Base-by-base conservation (phyloP, 345 rosid genomes). In the Salix viminalis region DNA sequence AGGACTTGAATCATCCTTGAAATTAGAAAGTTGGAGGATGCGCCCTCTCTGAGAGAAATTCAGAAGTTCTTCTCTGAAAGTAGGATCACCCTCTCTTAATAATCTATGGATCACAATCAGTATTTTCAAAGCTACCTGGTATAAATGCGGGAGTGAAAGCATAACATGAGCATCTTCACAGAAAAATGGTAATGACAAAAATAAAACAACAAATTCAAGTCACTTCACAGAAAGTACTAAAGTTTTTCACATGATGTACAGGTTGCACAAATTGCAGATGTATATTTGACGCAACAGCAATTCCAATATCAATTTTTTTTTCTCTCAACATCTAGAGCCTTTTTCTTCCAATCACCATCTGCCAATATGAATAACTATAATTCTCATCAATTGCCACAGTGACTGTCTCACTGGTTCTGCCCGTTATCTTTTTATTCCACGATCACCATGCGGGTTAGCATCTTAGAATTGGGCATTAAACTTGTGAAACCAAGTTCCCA, bases 1-100 rank as follows among this genome's bases (percentile, higher is more conserved):
- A 30, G 99, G 98, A 77, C 97, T 94, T 37, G 99, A 96, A 86
- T 94, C 98, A 88, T 96, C 99, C 87, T 96, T 96, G 79, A 96
- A 94, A 81, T 91, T 92, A 64, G 98, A 92, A 75, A 96, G 93
- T 28, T 94, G 97, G 74, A 96, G 89, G 81, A 96, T 91, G 30
- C 90, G 88, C 42, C 91, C 97, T 86, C 95, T 90, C 79, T 86
- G 94, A 4, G 98, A 92, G 76, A 88, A 92, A 67, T 86, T 91
- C 79, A 94, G 75, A 61, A 96, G 75, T 79, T 96, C 98, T 83
- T 92, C 99, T 86, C 95, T 88, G 79, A 92, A 92, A 14, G 97
- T 91, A 23, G 97, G 97, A 88, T 96, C 97, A 39, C 99, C 98
- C 71, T 96, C 99, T 79, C 98, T 94, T 78, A 92, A 65, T 71